Base-by-base conservation (phyloP, 306 rosid genomes). In the Parietaria judaica region DNA sequence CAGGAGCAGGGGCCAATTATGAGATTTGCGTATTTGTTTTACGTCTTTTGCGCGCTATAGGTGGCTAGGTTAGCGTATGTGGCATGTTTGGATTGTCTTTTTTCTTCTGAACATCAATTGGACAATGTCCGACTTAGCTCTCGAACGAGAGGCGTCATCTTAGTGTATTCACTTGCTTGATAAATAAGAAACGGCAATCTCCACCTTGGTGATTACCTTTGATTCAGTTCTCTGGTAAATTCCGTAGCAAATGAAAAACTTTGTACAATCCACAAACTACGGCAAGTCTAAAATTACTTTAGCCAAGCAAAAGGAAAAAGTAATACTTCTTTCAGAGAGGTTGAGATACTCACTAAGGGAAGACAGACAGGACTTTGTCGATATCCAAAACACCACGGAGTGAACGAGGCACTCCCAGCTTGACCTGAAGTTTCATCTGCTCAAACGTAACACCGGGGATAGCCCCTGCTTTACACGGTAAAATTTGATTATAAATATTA, bases 361-460 rank as follows among this genome's bases (percentile, higher is more conserved):
- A 92, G 63, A 88, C 95, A 43, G 99, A 77, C 75, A 84, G 86
- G 73, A 92, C 94, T 81, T 71, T 88, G 68, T 88, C 88, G 37
- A 86, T 45, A 73, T 92, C 96, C 77, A 92, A 68, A 37, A 80
- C 75, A 14, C 79, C 75, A 61, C 86, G 99, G 69, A 88, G 96
- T 65, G 82, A 66, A 72, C 74, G 82, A 70, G 95, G 99, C 65
- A 92, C 96, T 48, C 95, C 95, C 72, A 92, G 76, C 79, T 88
- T 88, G 81, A 92, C 88, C 71, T 86, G 84, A 54, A 88, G 80
- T 73, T 92, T 92, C 98, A 86, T 92, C 81, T 92, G 80, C 38
- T 52, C 95, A 68, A 66, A 92, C 66, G 84, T 60, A 64, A 92
- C 94, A 60, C 98, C 98, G 43, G 98, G 98, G 56, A 92, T 88